phyloP scores from a whole-genome alignment of 2,329 filamentous ascomycete genomes.

The Aureobasidium namibiae region DNA sequence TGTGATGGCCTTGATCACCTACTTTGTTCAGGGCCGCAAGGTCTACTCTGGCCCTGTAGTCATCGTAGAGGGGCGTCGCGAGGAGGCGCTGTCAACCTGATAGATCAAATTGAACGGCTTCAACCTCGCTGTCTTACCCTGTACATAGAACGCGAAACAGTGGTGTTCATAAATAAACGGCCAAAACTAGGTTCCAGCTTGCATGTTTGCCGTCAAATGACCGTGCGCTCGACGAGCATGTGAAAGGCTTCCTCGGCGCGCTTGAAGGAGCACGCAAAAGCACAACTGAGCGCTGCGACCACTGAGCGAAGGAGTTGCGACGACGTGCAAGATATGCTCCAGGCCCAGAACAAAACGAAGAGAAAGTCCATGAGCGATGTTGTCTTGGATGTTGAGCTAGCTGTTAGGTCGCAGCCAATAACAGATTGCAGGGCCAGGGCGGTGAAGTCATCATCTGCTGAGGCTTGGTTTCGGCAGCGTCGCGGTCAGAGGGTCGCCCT shows the following conservation, averaged over 20 bases:
- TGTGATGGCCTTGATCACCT: constrained; percentile 23
- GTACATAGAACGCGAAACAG: background rate
- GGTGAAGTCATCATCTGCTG: constrained; percentile 9
- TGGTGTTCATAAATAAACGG: constrained; percentile 8
- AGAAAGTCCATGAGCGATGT: background rate
- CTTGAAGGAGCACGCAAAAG: background rate
- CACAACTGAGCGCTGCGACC: background rate
- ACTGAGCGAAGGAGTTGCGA: background rate
- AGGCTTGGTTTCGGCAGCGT: constrained; percentile 9
- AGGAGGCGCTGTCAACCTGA: background rate
- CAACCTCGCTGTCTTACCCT: background rate
- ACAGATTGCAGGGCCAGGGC: background rate
- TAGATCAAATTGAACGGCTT: background rate
- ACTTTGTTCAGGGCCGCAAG: constrained; percentile 24
- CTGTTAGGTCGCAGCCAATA: background rate
- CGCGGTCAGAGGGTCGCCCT: background rate
- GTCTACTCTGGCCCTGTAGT: constrained; percentile 22
- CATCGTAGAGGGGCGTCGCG: background rate
- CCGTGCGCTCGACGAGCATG: constrained; percentile 6
- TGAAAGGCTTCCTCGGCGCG: background rate
- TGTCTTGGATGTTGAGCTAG: background rate
- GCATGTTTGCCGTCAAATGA: background rate
- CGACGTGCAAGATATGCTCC: background rate
- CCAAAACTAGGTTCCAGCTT: background rate
- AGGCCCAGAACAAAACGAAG: background rate